Evolutionary conservation across 441 rosid species (phyloP), one percentile per base, ranked within the genome.

Genomic region (Rhodomyrtus psidioides): DNA sequence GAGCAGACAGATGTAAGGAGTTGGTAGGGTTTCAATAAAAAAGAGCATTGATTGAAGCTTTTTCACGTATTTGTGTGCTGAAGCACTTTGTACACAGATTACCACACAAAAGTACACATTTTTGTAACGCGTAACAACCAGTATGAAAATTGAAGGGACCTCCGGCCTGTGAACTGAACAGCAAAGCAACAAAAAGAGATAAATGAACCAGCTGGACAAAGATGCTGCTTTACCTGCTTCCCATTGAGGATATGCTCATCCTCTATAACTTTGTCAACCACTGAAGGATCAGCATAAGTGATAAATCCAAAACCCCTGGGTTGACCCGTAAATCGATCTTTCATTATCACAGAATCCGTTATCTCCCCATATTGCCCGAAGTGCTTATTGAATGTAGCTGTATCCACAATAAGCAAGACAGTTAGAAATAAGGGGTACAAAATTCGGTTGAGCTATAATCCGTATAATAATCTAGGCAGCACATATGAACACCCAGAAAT

Each of bases 291-390:
- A 46, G 97, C 98, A 85, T 91, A 96, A 26, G 98, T 97, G 24
- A 97, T 94, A 88, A 97, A 97, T 51, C 99, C 98, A 75, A 95
- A 97, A 53, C 99, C 98, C 59, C 98, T 90, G n/a, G 99, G 98
- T 84, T 93, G 97, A 70, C 99, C 98, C 0, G 96, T 92, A 88
- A 91, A 88, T 26, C 99, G 93, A 91, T 97, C 98, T 88, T 95
- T 93, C 98, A 97, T 96, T 51, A 97, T 97, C 51, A 97, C 99
- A 0, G 97, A 95, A 83, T 97, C 98, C 6, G 93, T 92, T 17
- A 95, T 97, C 93, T 96, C 97, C 55, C 99, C 99, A 82, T 95
- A 96, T 85, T 90, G 91, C 3, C 94, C 98, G 84, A 97, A 96
- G 88, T 97, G 95, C 90, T 94, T 91, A 76, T 93, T 94, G 88